These are phyloP conservation scores for Talaromyces sp. DNA, from an alignment of 2,329 filamentous ascomycete species.

Conservation along the genomic window DNA sequence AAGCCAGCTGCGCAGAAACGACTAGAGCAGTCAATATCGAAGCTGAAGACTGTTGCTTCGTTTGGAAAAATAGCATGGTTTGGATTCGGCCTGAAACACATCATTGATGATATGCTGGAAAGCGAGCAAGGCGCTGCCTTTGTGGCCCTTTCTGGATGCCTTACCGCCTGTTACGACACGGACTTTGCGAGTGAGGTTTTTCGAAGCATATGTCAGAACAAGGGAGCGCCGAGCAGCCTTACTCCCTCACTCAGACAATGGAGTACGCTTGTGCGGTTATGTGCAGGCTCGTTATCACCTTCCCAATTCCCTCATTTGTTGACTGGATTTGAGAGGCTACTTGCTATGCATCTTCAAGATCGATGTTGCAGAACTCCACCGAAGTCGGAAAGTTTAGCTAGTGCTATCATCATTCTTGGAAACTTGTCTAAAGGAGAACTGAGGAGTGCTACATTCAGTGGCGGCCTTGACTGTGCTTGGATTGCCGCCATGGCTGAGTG, in stretches of 20 bases:
- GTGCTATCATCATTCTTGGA: neutral
- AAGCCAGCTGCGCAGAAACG: neutral
- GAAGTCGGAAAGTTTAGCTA: neutral
- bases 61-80: neutral
- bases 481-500: neutral
- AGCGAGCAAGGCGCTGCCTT: neutral
- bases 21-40: neutral
- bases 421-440: neutral
- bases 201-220: neutral
- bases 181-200: neutral
- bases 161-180: neutral
- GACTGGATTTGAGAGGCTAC: neutral
- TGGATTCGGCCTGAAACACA: neutral
- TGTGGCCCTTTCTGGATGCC: neutral
- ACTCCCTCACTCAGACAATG: neutral
- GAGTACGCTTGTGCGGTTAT: neutral
- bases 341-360: neutral
- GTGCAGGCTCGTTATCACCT: neutral
- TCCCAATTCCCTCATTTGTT: neutral
- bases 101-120: neutral
- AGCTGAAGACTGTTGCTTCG: neutral
- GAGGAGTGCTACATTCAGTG: neutral
- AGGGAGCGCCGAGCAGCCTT: neutral
- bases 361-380: neutral
- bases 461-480: neutral